Base-by-base conservation (phyloP, 1,284 basidiomycete genomes). In the Mycena sp. region DNA sequence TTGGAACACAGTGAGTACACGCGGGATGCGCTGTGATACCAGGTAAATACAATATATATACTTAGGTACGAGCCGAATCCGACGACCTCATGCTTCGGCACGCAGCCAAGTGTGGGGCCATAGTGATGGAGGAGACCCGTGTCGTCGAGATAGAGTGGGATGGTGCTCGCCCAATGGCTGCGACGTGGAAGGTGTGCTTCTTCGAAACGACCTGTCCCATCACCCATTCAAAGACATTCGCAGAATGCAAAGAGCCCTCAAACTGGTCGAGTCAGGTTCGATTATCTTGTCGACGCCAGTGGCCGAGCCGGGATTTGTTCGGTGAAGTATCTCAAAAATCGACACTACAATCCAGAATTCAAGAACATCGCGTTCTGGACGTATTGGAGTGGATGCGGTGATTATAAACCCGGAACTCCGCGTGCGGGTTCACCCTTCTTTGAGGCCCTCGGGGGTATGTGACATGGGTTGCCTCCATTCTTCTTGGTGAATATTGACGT, bases 301-400 rank as follows among this genome's bases (percentile, higher is more conserved):
- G 84, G 83, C 10, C 75, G 83, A 23, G 75, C 78, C 17, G 84
- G 83, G 1, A 64, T 85, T 26, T 75, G 83, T 72, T 81, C 80
- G 44, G 80, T 76, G 12, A 44, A 54, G 21, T 64, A 64, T 25
- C 40, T 60, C 7, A 50, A 56, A 14, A 64, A 40, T 21, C 40
- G 61, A 5, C n/a, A 23, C 21, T 53, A 25, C 35, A 58, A 53
- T 23, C n/a, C 25, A 46, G 76, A 70, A n/a, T 70, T 86, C 32
- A 74, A 76, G 58, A 87, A 85, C 49, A 70, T 85, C 46, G 84
- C 85, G 0, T 74, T 70, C 40, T 87, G 83, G 83, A 81, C 78
- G 1, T 87, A 86, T 70, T 87, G 84, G 84, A 77, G 64, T 14
- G 78, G 75, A 17, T 69, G 72, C 10, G 73, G 68, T 4, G 65